Base-by-base conservation (phyloP, 148 eudicot species). In the Vaccinium macrocarpon region DNA sequence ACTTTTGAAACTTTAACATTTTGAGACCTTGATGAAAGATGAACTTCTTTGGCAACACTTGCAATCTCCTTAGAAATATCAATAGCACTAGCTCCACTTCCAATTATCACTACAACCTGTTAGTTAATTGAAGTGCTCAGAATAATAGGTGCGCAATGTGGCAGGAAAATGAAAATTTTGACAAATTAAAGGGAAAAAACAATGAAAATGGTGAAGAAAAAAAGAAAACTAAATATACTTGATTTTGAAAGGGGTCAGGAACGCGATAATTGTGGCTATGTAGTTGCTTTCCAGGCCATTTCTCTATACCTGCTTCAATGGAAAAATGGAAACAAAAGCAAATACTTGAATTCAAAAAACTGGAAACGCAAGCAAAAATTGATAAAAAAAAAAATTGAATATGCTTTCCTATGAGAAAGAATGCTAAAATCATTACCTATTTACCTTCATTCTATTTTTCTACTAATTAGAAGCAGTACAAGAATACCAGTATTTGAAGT, bases 241-340 rank as follows among this genome's bases (percentile, higher is more conserved):
- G 90, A 84, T 87, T 84, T 14, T 84, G 82, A 86, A 88, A 94
- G 32, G 92, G 93, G 6, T 89, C 90, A 12, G 93, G 93, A 57
- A 80, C 83, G 19, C 97, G 86, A 87, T 94, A 94, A 74, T 91
- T 94, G 74, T 91, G 97, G 61, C 97, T 94, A 81, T 94, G 97
- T 21, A 87, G 82, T 90, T 94, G 95, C 85, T 89, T 87, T 70
- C 94, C 91, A 6, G 92, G 89, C 94, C 95, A 92, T 73, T 85
- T 88, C 82, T 88, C 88, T 10, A 91, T 88, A 51, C 95, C 95
- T 94, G 88, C 75, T 35, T n/a, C 16, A 38, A 25, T 11, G 38
- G 6, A 68, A 68, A 23, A 68, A 68, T 68, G 16, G 73, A 68
- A 68, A 2, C 35, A 16, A 62, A 62, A 23, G 27, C 8, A n/a